Evolutionary conservation across 306 rosid genomes (phyloP).

Genomic region (Cyamopsis tetragonoloba): DNA sequence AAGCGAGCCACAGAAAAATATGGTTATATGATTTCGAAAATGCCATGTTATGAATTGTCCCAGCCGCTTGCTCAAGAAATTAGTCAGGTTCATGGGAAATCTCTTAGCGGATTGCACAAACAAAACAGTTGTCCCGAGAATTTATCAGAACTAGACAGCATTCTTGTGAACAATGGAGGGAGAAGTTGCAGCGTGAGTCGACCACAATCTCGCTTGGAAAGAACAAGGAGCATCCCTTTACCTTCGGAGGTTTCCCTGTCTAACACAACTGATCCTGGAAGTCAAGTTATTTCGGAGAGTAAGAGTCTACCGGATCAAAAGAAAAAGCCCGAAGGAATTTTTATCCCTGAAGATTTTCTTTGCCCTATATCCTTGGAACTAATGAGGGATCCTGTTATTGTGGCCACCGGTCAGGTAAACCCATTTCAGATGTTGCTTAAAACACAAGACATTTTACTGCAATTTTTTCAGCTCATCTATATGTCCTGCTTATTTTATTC

Average conservation of each 20-base stretch:
- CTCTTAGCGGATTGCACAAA: conserved; percentile 34
- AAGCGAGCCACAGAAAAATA: conserved; percentile 79
- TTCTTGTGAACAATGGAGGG: conserved; percentile 32
- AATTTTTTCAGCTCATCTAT: not conserved
- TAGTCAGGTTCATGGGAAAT: conserved; percentile 37
- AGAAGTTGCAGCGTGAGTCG: conserved; percentile 35
- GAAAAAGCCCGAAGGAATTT: conserved; percentile 61
- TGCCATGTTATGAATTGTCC: conserved; percentile 41
- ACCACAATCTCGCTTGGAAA: conserved; percentile 26
- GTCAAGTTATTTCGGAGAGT: conserved; percentile 36
- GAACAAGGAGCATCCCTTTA: conserved; percentile 42
- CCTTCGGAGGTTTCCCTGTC: conserved; percentile 32
- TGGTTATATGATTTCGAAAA: conserved; percentile 51
- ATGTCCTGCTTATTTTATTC: not conserved
- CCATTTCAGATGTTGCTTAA: conserved; percentile 7
- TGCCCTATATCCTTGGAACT: conserved; percentile 97
- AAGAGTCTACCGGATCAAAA: conserved; percentile 35
- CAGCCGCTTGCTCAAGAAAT: conserved; percentile 50
- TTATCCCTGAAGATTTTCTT: conserved; percentile 82
- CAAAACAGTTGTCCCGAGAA: conserved; percentile 42
- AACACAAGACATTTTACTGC: not conserved
- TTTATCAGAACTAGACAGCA: conserved; percentile 40
- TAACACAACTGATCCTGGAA: conserved; percentile 33
- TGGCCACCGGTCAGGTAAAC: conserved; percentile 93
- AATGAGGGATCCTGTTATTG: conserved; percentile 98